Percentiles rank a stretch among this genome's conserved stretches.
Evolutionary conservation across 768 basidiomycete genomes (phyloP).

Genomic region (Tricholoma terreum): DNA sequence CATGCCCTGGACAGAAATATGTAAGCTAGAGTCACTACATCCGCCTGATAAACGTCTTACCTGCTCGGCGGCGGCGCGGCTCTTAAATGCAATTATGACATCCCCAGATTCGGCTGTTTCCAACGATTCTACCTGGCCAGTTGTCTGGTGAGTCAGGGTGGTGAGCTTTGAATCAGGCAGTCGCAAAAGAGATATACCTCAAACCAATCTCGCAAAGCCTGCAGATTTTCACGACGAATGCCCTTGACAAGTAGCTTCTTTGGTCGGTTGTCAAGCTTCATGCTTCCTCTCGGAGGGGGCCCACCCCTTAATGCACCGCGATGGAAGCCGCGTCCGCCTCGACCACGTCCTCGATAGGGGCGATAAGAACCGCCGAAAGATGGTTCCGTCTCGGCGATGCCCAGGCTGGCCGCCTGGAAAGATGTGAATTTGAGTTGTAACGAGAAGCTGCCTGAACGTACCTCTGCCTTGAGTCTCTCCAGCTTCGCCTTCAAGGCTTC

Average conservation of each 20-base stretch:
- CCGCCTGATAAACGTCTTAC: conserved; percentile 30
- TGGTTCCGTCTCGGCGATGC: conserved; percentile 51
- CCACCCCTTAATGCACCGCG: conserved; percentile 66
- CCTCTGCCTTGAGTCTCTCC: conserved; percentile 78
- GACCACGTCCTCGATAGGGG: conserved; percentile 67
- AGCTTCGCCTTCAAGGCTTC: conserved; percentile 74
- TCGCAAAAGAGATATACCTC: conserved; percentile 45
- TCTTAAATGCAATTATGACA: conserved; percentile 66
- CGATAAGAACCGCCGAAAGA: conserved; percentile 46
- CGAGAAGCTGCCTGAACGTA: conserved; percentile 29
- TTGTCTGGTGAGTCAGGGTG: conserved; percentile 39
- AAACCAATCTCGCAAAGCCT: conserved; percentile 78
- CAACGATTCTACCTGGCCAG: conserved; percentile 68
- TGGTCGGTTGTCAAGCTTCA: conserved; percentile 90
- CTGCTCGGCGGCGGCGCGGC: conserved; percentile 73
- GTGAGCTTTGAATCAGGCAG: background rate
- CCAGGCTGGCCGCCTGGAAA: conserved; percentile 68
- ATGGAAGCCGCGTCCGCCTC: conserved; percentile 59
- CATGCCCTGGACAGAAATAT: conserved; percentile 47
- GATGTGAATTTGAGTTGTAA: background rate
- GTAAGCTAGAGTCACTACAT: conserved; percentile 6
- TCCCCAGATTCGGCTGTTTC: conserved; percentile 54
- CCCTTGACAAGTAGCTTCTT: conserved; percentile 77
- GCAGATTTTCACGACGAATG: conserved; percentile 45
- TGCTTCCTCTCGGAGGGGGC: conserved; percentile 57